These are phyloP conservation scores for Zygoascus ofunaensis DNA, from an alignment of 805 yeast species.

Conservation along the genomic window DNA sequence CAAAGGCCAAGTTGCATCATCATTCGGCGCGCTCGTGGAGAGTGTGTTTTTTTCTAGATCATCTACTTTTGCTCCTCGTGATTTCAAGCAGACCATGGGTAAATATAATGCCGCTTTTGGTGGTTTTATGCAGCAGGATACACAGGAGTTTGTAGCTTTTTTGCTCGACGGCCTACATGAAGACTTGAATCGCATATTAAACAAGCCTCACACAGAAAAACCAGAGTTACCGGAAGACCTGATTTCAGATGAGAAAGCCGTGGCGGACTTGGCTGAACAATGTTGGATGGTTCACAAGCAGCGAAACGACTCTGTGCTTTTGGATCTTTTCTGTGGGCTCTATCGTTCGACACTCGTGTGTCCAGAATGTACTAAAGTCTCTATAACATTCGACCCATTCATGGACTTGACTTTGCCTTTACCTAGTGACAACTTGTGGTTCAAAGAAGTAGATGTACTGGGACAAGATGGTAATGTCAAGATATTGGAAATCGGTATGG, in stretches of 20 bases:
- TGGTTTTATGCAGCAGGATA: conserved; percentile 83
- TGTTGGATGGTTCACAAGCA: conserved; percentile 75
- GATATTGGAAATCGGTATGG: conserved; percentile 51
- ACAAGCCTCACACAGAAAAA: conserved; percentile 82
- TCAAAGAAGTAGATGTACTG: conserved; percentile 44
- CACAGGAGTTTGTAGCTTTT: conserved; percentile 87
- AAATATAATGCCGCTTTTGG: conserved; percentile 68
- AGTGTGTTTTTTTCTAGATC: conserved; percentile 38
- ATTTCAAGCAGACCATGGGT: conserved; percentile 72
- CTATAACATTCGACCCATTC: conserved; percentile 89
- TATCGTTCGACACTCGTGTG: conserved; percentile 86
- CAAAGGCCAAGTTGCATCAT: conserved; percentile 67
- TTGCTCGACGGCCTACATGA: conserved; percentile 84
- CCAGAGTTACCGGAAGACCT: conserved; percentile 66
- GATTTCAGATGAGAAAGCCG: conserved; percentile 38
- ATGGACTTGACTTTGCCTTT: conserved; percentile 84
- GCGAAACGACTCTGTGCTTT: conserved; percentile 76
- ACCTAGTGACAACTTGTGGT: conserved; percentile 71
- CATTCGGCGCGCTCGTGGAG: conserved; percentile 63
- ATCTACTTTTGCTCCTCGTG: conserved; percentile 48
- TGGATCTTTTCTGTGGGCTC: conserved; percentile 81
- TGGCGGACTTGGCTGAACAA: conserved; percentile 54
- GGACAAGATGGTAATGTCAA: conserved; percentile 32
- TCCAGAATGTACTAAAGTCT: conserved; percentile 70
- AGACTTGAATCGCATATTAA: conserved; percentile 71